A percentile compares a stretch with the other conserved stretches of the same genome.
Conservation (phyloP, 768 basidiomycete species). For the Neoboletus magnificus region DNA sequence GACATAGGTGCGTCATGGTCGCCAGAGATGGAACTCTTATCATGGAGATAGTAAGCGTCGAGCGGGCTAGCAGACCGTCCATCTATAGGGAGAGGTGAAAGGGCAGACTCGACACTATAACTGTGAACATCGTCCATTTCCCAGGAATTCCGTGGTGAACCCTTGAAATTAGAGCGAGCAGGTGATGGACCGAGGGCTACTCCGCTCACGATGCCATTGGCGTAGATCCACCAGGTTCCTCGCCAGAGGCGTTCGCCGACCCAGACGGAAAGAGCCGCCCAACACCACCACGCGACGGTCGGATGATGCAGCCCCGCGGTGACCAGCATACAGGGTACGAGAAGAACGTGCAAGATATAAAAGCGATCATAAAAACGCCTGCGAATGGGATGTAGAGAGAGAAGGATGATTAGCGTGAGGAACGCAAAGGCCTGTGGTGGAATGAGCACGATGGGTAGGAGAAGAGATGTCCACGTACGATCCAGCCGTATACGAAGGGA, state of each 20-base stretch:
- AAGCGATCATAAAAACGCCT: slow-evolving; percentile 59
- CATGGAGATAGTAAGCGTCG: slow-evolving; percentile 14
- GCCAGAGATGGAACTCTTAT: slow-evolving; percentile 2
- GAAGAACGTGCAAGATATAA: slow-evolving; percentile 60
- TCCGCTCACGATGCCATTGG: slow-evolving; percentile 51
- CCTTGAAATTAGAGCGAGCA: background rate
- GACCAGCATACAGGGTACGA: slow-evolving; percentile 60
- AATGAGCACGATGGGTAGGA: slow-evolving; percentile 3
- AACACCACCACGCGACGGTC: slow-evolving; percentile 65
- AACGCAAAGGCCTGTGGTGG: slow-evolving; percentile 48
- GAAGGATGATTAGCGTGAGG: slow-evolving; percentile 50
- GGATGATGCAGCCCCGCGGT: slow-evolving; percentile 68
- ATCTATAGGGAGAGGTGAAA: background rate
- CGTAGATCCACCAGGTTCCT: slow-evolving; percentile 49
- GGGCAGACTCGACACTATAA: slow-evolving; percentile 2
- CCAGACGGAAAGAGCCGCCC: slow-evolving; percentile 61
- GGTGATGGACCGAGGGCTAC: background rate
- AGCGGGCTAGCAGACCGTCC: slow-evolving; percentile 25
- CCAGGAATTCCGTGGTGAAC: slow-evolving; percentile 14
- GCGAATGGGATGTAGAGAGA: slow-evolving; percentile 51
- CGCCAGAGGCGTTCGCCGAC: slow-evolving; percentile 58
- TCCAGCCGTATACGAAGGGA: slow-evolving; percentile 62
- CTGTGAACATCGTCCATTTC: slow-evolving; percentile 24
- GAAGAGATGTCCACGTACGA: slow-evolving; percentile 35
- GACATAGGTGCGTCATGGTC: background rate